Percentiles rank a stretch among this genome's conserved stretches.
These are phyloP conservation scores for Suillus subaureus DNA, from an alignment of 768 basidiomycete genomes.

Conservation along the genomic window DNA sequence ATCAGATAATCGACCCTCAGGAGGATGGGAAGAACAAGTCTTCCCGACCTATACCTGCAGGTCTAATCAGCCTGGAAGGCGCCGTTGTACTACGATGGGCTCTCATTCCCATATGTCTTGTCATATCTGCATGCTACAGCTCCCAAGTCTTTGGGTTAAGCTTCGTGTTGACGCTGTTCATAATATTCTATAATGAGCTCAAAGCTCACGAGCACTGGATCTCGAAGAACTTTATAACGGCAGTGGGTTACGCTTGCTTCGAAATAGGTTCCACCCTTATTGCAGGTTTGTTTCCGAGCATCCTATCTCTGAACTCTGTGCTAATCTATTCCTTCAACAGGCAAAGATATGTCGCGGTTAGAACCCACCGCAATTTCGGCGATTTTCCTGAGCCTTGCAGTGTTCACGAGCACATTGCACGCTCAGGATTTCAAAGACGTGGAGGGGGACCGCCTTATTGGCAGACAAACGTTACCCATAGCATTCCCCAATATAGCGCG, in stretches of 20 bases:
- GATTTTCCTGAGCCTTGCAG: conserved; percentile 26
- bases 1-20: conserved; percentile 42
- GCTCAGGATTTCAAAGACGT: conserved; percentile 40
- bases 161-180: conserved; percentile 24
- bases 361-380: conserved; percentile 20
- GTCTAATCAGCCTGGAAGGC: conserved; percentile 38
- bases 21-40: conserved; percentile 50
- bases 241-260: conserved; percentile 34
- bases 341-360: conserved; percentile 17
- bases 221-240: conserved; percentile 33
- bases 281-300: conserved; percentile 26
- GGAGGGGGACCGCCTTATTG: conserved; percentile 38
- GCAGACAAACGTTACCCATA: conserved; percentile 44
- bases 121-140: conserved; percentile 37
- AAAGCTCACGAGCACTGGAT: conserved; percentile 30
- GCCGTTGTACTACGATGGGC: conserved; percentile 41
- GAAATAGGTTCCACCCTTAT: conserved; percentile 37
- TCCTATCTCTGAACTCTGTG: background rate
- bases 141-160: conserved; percentile 34
- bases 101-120: conserved; percentile 36
- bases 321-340: conserved; percentile 10
- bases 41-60: conserved; percentile 47
- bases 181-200: conserved; percentile 43
- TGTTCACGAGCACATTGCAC: conserved; percentile 35
- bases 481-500: conserved; percentile 31